Base-by-base conservation (phyloP, 345 rosid genomes). In the Salix viminalis region DNA sequence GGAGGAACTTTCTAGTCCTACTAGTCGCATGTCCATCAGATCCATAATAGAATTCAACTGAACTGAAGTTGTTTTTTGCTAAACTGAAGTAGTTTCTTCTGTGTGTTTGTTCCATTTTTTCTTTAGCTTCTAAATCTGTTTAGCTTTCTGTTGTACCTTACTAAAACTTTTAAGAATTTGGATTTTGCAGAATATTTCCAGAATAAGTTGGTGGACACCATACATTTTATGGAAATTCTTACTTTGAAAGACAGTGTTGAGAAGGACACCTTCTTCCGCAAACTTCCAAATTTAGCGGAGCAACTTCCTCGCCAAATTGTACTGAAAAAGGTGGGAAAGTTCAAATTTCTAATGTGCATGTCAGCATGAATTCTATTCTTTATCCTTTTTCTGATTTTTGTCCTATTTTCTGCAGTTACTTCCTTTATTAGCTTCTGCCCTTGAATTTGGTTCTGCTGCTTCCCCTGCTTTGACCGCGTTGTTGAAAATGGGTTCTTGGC, bases 171-270 rank as follows among this genome's bases (percentile, higher is more conserved):
- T 36, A 2, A 34, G 24, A 21, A 42, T 78, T 36, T 62, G 50
- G 78, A 70, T 41, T 83, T 90, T 84, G 72, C 93, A 96, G 99
- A 92, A 83, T 96, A 96, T 85, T 94, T 94, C 81, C 98, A 96
- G 84, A 96, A 96, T 84, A 96, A 96, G 87, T 87, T 96, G 94
- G 99, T 96, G 86, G 97, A 94, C 87, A 96, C 99, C 41, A 94
- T 96, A 85, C 99, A 94, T 88, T 96, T 96, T 78, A 94, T 96
- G 98, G 98, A 96, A 81, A 94, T 96, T 82, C 97, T 96, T 56
- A 92, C 85, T 77, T 83, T 96, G 84, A 96, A 96, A 84, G 99
- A 96, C 81, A 94, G 99, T 75, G 87, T 90, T 34, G 98, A 96
- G 86, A 96, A 90, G 83, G 99, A 96, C 80, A 87, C 97, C 67